Evolutionary conservation across 2,329 filamentous ascomycete species (phyloP).

Genomic region (Rhinocladiella similis): DNA sequence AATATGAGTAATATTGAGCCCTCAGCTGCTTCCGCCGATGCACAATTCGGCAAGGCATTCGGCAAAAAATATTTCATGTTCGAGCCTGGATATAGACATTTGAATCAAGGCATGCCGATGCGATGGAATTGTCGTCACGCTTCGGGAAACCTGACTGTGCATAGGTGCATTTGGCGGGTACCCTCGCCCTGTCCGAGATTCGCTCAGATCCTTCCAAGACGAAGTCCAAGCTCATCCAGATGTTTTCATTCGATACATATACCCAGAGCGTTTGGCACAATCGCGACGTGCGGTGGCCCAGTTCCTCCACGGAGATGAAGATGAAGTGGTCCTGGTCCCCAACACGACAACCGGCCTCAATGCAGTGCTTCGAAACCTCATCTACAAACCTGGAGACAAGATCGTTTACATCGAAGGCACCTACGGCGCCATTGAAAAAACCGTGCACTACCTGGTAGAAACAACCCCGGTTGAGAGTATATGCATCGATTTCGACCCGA

Average conservation of each 20-base stretch:
- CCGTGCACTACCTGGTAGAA: conserved; percentile 71
- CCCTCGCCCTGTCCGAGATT: conserved; percentile 61
- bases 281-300: conserved; percentile 63
- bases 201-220: conserved; percentile 66
- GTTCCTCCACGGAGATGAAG: conserved; percentile 63
- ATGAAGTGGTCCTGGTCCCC: conserved; percentile 71
- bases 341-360: conserved; percentile 77
- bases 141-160: neutral
- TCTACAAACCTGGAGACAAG: conserved; percentile 68
- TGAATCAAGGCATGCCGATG: conserved; percentile 68
- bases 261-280: conserved; percentile 61
- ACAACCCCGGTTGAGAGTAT: conserved; percentile 53
- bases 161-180: conserved; percentile 76
- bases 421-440: conserved; percentile 75
- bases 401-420: conserved; percentile 67
- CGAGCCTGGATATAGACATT: conserved; percentile 62
- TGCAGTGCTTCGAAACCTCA: conserved; percentile 71
- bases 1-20: too few relatives aligned
- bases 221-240: conserved; percentile 68
- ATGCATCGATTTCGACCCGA: conserved; percentile 65
- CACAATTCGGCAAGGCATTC: conserved; percentile 52
- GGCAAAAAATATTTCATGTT: conserved; percentile 64
- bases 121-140: neutral
- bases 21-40: too few relatives aligned
- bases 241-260: conserved; percentile 69